phyloP scores from a whole-genome alignment of 1,284 basidiomycete species.

The Ceratobasidium sp. region DNA sequence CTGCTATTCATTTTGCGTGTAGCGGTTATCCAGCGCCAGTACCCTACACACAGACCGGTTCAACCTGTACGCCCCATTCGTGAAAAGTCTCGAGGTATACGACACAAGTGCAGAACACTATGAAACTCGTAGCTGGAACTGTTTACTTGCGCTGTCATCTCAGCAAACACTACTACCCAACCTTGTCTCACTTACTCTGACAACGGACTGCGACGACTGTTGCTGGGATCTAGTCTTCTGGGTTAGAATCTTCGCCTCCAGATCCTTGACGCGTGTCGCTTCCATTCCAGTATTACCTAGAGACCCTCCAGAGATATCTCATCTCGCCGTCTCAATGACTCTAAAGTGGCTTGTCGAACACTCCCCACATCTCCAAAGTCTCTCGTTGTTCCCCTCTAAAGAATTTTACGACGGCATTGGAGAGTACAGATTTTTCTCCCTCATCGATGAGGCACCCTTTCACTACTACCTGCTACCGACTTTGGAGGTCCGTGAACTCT shows the following conservation, averaged over 20 bases:
- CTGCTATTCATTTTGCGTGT: too few relatives aligned
- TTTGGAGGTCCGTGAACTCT: not conserved
- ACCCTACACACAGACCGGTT: not conserved
- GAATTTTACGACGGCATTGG: not conserved
- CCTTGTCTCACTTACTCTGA: constrained; percentile 4
- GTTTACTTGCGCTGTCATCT: not conserved
- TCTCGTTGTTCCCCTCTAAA: not conserved
- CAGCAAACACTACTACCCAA: constrained; percentile 11
- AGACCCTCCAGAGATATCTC: constrained; percentile 1
- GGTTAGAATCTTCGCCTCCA: not conserved
- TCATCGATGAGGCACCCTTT: constrained; percentile 5
- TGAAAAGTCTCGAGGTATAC: constrained; percentile 13
- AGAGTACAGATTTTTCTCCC: not conserved
- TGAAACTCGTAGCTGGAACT: not conserved
- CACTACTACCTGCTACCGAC: not conserved
- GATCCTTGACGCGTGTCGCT: not conserved
- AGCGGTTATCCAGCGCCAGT: not conserved
- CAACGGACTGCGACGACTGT: not conserved
- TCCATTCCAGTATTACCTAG: too few relatives aligned
- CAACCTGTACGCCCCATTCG: constrained; percentile 24
- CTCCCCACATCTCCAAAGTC: constrained; percentile 1
- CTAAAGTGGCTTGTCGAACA: constrained; percentile 2
- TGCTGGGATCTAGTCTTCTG: constrained; percentile 1
- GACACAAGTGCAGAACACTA: not conserved
- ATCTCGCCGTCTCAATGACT: constrained; percentile 1